Percentiles rank a stretch among this genome's conserved stretches.
These are phyloP conservation scores for Zanthoxylum bungeanum DNA, from an alignment of 345 rosid species.

Conservation along the genomic window DNA sequence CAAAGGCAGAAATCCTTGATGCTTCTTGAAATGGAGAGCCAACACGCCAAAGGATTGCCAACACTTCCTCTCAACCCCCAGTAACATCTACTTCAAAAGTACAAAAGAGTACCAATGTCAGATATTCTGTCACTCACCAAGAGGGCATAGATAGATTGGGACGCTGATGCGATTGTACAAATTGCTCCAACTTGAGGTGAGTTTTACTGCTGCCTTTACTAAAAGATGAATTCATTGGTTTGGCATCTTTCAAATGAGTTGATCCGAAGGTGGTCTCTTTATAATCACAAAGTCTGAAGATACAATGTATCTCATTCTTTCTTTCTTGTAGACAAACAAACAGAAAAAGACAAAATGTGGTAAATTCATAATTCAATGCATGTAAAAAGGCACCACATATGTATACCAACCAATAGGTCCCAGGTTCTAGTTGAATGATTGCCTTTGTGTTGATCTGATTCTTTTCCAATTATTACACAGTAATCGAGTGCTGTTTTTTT, in stretches of 20 bases:
- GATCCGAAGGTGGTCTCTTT: constrained; percentile 24
- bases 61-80: constrained; percentile 63
- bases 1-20: constrained; percentile 92
- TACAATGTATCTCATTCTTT: constrained; percentile 28
- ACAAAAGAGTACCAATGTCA: no score
- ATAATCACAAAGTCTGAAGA: no score
- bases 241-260: constrained; percentile 14
- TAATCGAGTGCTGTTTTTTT: no score
- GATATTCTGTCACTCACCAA: constrained; percentile 17
- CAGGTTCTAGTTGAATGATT: no score
- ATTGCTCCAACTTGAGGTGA: constrained; percentile 15
- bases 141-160: constrained; percentile 21
- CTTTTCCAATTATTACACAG: no score
- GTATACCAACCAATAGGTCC: no score
- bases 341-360: constrained; percentile 12
- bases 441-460: no score
- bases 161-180: constrained; percentile 20
- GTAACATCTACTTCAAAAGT: constrained; percentile 24
- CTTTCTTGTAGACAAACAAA: constrained; percentile 13
- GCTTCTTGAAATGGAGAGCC: constrained; percentile 95
- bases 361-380: no score
- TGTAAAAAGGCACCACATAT: no score
- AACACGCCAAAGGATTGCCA: constrained; percentile 88
- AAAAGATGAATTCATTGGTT: constrained; percentile 15
- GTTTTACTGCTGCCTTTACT: constrained; percentile 12